Base-by-base conservation (phyloP, 2,329 filamentous ascomycete species). In the Stylonectria norvegica region DNA sequence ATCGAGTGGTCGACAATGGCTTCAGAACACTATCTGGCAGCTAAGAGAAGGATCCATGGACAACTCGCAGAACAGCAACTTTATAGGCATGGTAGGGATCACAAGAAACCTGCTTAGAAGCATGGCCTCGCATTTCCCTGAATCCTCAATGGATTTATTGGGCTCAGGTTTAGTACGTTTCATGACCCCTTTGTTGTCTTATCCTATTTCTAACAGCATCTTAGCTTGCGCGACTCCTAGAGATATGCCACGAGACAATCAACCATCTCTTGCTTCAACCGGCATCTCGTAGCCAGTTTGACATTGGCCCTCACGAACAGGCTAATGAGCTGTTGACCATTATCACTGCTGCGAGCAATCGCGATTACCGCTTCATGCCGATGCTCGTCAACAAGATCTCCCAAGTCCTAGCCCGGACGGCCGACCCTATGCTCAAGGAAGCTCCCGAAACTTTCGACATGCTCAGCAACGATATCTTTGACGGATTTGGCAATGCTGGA, bases 161-260 rank as follows among this genome's bases (percentile, higher is more conserved):
- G 85, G 83, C 14, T 76, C 86, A 27, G 85, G 85, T 18, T 62
- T 94, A 63, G 85, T 87, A 67, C 62, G 80, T 70, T 17, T 31
- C 34, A 36, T 3, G 11, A 14, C 17, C 14, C 8, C 22, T 5
- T 19, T 16, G 10, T 30, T 37, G 22, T 36, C 30, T 20, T 4
- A 9, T 5, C 16, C 9, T 7, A 4, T n/a, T n/a, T 33, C 49
- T 56, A 36, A 56, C 41, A 31, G 20, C 8, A 2, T 10, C 19
- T 0, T 52, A 83, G 78, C 80, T 93, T 45, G 86, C 90, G 58
- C 91, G 91, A 59, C 67, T 95, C 10, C 78, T 93, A 53, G 85
- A 90, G 50, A 78, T 90, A 23, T 81, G 86, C 10, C 85, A 78
- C 60, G 81, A 82, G 12, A 71, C 93, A 46, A 83, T 77, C 6